Evolutionary conservation across 2,329 filamentous ascomycete genomes (phyloP).

Genomic region (Aspergillus sp.): DNA sequence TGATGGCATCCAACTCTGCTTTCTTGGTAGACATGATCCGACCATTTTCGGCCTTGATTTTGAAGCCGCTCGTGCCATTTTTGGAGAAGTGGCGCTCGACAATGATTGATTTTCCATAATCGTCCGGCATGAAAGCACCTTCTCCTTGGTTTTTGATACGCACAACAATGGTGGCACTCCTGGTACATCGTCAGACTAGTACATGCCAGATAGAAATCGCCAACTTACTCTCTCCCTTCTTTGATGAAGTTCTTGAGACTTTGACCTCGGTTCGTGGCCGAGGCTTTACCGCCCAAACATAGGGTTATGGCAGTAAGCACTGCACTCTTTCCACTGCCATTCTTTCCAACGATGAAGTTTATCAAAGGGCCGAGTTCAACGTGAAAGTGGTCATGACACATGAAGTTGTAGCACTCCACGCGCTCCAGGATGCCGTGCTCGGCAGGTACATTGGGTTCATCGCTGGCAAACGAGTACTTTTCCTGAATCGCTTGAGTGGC

Average conservation of each 20-base stretch:
- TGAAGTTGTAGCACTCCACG: conserved; percentile 88
- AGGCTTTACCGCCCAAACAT: conserved; percentile 92
- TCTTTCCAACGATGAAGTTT: conserved; percentile 97
- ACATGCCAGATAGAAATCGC: not conserved
- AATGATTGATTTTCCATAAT: conserved; percentile 81
- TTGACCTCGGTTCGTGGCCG: conserved; percentile 85
- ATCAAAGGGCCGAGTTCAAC: conserved; percentile 89
- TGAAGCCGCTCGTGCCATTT: conserved; percentile 76
- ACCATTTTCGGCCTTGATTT: conserved; percentile 72
- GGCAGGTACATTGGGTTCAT: conserved; percentile 70
- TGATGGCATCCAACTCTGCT: conserved; percentile 84
- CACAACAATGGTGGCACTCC: conserved; percentile 66
- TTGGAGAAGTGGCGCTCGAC: conserved; percentile 88
- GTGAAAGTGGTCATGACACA: conserved; percentile 84
- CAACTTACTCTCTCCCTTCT: conserved; percentile 70
- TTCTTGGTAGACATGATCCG: conserved; percentile 78
- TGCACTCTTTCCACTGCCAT: conserved; percentile 96
- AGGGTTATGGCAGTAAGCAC: conserved; percentile 89
- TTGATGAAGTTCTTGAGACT: conserved; percentile 91
- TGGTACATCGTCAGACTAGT: conserved; percentile 19
- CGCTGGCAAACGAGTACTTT: conserved; percentile 45
- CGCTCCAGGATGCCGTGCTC: conserved; percentile 86
- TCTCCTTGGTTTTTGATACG: conserved; percentile 87
- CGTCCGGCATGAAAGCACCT: conserved; percentile 76
- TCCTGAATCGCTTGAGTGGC: conserved; percentile 64